These are phyloP conservation scores for Seminavis robusta DNA, from an alignment of 108 stramenopile species.

Conservation along the genomic window DNA sequence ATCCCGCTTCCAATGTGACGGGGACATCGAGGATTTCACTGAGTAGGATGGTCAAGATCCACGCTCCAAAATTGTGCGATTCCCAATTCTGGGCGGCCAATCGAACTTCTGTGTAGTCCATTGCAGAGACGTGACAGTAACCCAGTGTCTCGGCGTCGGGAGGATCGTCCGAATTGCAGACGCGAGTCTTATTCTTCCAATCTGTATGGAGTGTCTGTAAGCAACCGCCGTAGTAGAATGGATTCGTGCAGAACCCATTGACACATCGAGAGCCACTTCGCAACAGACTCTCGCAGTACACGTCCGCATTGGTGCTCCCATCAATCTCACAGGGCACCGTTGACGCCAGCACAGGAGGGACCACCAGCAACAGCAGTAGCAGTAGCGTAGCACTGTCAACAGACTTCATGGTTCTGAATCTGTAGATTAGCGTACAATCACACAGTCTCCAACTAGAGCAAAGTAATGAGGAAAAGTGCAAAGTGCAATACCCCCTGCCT, in stretches of 20 bases:
- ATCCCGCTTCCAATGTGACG: slow-evolving; percentile 19
- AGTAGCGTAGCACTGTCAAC: no score
- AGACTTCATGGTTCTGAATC: no score
- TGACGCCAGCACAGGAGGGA: no score
- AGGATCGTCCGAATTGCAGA: slow-evolving; percentile 18
- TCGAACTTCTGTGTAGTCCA: slow-evolving; percentile 34
- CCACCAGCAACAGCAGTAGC: no score
- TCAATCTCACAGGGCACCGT: no score
- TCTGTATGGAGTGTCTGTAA: not conserved
- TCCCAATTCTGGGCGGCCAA: slow-evolving; percentile 37
- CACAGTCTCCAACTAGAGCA: no score
- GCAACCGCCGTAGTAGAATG: slow-evolving; percentile 26
- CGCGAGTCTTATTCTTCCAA: slow-evolving; percentile 8
- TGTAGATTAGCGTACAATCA: no score
- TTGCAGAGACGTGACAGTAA: slow-evolving; percentile 4
- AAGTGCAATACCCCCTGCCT: no score
- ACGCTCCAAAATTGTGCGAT: slow-evolving; percentile 14
- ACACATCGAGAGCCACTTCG: slow-evolving; percentile 17
- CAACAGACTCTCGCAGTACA: no score
- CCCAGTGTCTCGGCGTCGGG: slow-evolving; percentile 11
- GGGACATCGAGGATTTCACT: slow-evolving; percentile 35
- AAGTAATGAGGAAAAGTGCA: no score
- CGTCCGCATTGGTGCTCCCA: no score
- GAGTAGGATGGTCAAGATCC: slow-evolving; percentile 34
- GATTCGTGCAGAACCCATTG: slow-evolving; percentile 33